Evolutionary conservation across 108 stramenopile genomes (phyloP).

Genomic region (Cylindrotheca fusiformis): DNA sequence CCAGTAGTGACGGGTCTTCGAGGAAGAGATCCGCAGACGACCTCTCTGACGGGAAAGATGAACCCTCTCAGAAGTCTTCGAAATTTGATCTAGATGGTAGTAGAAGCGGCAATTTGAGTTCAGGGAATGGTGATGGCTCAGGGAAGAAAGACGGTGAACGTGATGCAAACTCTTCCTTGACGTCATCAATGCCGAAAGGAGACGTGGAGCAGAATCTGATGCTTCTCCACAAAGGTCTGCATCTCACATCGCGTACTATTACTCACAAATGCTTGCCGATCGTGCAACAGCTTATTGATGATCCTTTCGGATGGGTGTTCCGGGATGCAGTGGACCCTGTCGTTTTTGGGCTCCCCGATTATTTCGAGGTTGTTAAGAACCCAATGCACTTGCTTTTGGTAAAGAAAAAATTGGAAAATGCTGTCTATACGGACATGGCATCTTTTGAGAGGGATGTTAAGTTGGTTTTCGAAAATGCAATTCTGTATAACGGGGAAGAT

Average conservation of each 20-base stretch:
- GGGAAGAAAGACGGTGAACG: slow-evolving; percentile 10
- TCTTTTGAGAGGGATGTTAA: slow-evolving; percentile 60
- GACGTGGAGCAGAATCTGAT: slow-evolving; percentile 77
- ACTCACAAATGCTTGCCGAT: slow-evolving; percentile 79
- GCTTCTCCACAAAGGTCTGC: slow-evolving; percentile 58
- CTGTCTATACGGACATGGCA: slow-evolving; percentile 67
- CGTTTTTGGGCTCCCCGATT: slow-evolving; percentile 90
- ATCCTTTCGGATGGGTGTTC: slow-evolving; percentile 89
- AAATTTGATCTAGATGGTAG: slow-evolving; percentile 7
- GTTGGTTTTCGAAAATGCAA: slow-evolving; percentile 86
- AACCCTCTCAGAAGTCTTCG: slow-evolving; percentile 16
- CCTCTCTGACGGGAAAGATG: slow-evolving; percentile 17
- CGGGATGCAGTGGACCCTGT: slow-evolving; percentile 93
- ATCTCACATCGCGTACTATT: slow-evolving; percentile 69
- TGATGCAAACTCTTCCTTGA: slow-evolving; percentile 36
- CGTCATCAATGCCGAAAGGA: slow-evolving; percentile 54
- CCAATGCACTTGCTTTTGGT: slow-evolving; percentile 84
- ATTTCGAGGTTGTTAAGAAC: slow-evolving; percentile 90
- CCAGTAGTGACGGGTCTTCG: slow-evolving; percentile 7
- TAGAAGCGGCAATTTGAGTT: neutral
- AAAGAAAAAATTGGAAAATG: slow-evolving; percentile 73
- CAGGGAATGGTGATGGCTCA: too few species aligned
- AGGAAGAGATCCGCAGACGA: slow-evolving; percentile 25
- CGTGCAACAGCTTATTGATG: slow-evolving; percentile 72
- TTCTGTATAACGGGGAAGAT: slow-evolving; percentile 81